Evolutionary conservation across 306 rosid genomes (phyloP).

Genomic region (Albizia julibrissin): DNA sequence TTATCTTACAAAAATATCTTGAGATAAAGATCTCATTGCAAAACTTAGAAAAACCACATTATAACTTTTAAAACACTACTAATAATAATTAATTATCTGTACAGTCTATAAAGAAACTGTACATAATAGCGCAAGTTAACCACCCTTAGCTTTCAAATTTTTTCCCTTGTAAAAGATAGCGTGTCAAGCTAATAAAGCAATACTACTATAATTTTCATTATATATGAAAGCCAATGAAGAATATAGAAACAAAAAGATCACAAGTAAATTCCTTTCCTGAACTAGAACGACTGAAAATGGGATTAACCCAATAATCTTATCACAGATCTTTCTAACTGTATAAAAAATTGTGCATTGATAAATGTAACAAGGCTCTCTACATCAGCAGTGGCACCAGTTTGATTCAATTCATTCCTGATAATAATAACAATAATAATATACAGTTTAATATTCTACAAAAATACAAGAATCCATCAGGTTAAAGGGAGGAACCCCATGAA

Average conservation of each 20-base stretch:
- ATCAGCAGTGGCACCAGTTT: slow-evolving; percentile 46
- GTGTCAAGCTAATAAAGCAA: neutral
- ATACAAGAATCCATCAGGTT: slow-evolving; percentile 46
- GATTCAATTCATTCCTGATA: slow-evolving; percentile 36
- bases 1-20: neutral
- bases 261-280: neutral
- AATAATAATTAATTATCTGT: neutral
- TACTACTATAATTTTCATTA: neutral
- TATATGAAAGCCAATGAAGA: neutral
- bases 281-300: neutral
- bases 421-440: neutral
- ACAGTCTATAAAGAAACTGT: neutral
- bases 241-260: neutral
- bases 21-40: neutral
- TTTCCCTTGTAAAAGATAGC: neutral
- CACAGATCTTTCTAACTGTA: slow-evolving; percentile 44
- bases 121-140: neutral
- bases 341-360: slow-evolving; percentile 50
- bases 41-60: neutral
- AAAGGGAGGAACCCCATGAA: slow-evolving; percentile 39
- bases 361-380: slow-evolving; percentile 26
- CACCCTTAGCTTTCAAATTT: neutral
- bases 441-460: slow-evolving; percentile 41
- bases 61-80: neutral
- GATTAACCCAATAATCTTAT: slow-evolving; percentile 21